phyloP scores from a whole-genome alignment of 225 moss, liverwort and hornwort species.

The Ulota crispa region DNA sequence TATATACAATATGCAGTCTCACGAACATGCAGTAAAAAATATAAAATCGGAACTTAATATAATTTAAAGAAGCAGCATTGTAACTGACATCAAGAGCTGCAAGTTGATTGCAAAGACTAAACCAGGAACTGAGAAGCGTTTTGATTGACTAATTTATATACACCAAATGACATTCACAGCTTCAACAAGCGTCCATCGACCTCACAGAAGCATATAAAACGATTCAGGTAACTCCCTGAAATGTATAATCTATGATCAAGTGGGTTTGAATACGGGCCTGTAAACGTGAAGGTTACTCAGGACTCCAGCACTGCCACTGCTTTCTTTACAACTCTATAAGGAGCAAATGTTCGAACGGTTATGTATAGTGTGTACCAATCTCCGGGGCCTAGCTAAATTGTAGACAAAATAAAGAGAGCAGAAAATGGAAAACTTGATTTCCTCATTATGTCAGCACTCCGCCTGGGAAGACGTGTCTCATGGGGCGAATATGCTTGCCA shows the following conservation, averaged over 20 bases:
- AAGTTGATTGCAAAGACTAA: background rate
- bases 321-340: conserved; percentile 55
- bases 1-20: too few species aligned
- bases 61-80: background rate
- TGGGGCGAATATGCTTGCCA: conserved; percentile 52
- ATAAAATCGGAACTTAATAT: too few species aligned
- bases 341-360: conserved; percentile 31
- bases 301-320: conserved; percentile 34
- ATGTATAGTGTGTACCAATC: conserved; percentile 22
- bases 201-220: conserved; percentile 13
- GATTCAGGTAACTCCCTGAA: conserved; percentile 25
- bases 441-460: conserved; percentile 18
- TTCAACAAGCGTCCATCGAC: conserved; percentile 7
- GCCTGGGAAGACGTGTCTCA: conserved; percentile 23
- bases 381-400: conserved; percentile 20
- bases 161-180: conserved; percentile 10
- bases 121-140: background rate
- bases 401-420: conserved; percentile 35
- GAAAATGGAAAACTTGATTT: conserved; percentile 20
- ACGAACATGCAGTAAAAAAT: too few species aligned
- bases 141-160: conserved; percentile 16
- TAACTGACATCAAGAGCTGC: background rate
- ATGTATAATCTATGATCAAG: conserved; percentile 37
- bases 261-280: conserved; percentile 30
- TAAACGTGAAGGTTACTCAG: conserved; percentile 27